Conservation (phyloP, 78 protist genomes). For the Cavenderia fasciculata region DNA sequence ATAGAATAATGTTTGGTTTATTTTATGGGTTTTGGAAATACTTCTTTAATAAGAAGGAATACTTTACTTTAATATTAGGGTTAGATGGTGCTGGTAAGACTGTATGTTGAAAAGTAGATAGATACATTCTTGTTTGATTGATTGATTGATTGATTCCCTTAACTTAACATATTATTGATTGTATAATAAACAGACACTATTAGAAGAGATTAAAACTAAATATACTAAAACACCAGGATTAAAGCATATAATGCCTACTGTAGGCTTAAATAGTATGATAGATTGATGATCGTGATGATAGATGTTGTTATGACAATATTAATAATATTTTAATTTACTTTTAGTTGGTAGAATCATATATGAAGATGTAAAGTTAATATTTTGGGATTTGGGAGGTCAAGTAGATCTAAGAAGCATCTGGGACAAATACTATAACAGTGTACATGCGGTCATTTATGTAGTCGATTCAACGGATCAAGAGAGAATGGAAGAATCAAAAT, state of each 20-base stretch:
- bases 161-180: neutral
- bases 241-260: conserved; percentile 54
- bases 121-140: neutral
- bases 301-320: too few species aligned
- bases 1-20: conserved; percentile 72
- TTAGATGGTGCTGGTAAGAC: conserved; percentile 87
- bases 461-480: conserved; percentile 95
- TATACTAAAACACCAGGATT: conserved; percentile 74
- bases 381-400: conserved; percentile 96
- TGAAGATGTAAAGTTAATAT: conserved; percentile 16
- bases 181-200: conserved; percentile 35
- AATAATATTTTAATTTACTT: too few species aligned
- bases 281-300: neutral
- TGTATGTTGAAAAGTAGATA: too few species aligned
- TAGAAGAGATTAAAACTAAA: conserved; percentile 66
- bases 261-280: conserved; percentile 70
- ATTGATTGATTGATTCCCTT: neutral
- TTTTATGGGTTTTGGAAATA: conserved; percentile 74
- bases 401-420: conserved; percentile 95
- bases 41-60: conserved; percentile 77
- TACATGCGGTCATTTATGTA: conserved; percentile 96
- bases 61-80: conserved; percentile 79
- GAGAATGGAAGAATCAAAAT: conserved; percentile 80
- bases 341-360: conserved; percentile 40
- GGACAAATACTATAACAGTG: conserved; percentile 94